These are phyloP conservation scores for Phycomyces nitens DNA, from an alignment of 192 early-diverging fungal species.

Conservation along the genomic window DNA sequence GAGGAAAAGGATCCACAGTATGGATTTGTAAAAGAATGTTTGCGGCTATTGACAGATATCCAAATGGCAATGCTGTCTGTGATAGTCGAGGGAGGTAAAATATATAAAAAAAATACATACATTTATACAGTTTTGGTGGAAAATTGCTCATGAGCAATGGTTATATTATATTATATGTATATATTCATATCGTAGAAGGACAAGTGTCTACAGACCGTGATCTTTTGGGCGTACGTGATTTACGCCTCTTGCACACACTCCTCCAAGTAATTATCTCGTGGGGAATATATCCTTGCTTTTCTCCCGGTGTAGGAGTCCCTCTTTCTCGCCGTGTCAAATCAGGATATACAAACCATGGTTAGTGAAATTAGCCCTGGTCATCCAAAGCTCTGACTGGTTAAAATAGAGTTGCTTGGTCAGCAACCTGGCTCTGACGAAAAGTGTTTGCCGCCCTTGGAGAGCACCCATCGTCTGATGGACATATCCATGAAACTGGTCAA, in stretches of 20 bases:
- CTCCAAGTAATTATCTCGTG: slow-evolving; percentile 62
- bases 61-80: slow-evolving; percentile 13
- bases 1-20: not conserved
- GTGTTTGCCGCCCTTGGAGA: not conserved
- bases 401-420: not conserved
- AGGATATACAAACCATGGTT: slow-evolving; percentile 47
- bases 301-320: slow-evolving; percentile 66
- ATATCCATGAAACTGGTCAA: slow-evolving; percentile 13
- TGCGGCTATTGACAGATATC: slow-evolving; percentile 16
- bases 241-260: slow-evolving; percentile 59
- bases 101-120: not conserved
- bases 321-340: slow-evolving; percentile 58
- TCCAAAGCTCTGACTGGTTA: not conserved
- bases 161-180: no score
- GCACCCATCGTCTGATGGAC: not conserved
- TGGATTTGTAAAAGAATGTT: slow-evolving; percentile 17
- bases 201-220: slow-evolving; percentile 13
- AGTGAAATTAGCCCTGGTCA: not conserved
- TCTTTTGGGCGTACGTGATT: slow-evolving; percentile 55
- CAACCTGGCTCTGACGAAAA: not conserved
- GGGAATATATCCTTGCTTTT: slow-evolving; percentile 65
- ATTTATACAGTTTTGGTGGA: not conserved
- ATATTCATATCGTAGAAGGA: not conserved
- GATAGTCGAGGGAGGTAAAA: slow-evolving; percentile 10
- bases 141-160: no score